Evolutionary conservation across 1,284 basidiomycete genomes (phyloP), one percentile per base, ranked within the genome.

Genomic region (Boletus mariae): DNA sequence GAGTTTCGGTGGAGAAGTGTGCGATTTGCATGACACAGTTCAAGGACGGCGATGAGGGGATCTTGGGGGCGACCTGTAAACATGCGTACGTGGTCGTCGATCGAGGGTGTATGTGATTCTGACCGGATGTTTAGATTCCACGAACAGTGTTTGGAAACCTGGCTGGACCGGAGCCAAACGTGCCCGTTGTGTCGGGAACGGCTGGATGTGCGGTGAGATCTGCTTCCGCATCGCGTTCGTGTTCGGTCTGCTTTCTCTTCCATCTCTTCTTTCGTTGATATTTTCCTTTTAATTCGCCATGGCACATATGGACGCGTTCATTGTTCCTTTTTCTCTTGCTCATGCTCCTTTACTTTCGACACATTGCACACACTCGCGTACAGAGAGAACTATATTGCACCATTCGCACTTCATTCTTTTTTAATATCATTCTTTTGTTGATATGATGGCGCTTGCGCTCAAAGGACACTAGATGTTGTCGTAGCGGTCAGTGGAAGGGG

Each of bases 21-120:
- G 81, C 84, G 26, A 86, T 93, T 46, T 94, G 92, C 67, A 71
- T 90, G 60, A 77, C 76, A 47, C 88, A 90, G 72, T 94, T 92
- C 73, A 83, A 78, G 63, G 78, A 78, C 12, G 79, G 73, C 6
- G 80, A 87, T 54, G 73, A 74, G 55, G 78, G 76, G 12, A 80
- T 80, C 47, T 66, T 90, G 62, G 78, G 84, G 2, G 80, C 80
- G 15, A 69, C 66, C n/a, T 94, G 92, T 68, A 75, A 76, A 57
- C 92, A 94, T 72, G 74, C 79, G 70, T 88, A 54, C 66, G 79
- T 78, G 41, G 38, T 40, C 6, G 15, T 40, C 34, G 23, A 26
- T 44, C n/a, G 28, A 44, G 8, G 43, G 45, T 17, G 32, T n/a
- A 7, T 20, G 12, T 23, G 38, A 29, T 13, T 4, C 31, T 31